Conservation (phyloP, 352 stramenopile genomes). For the Thalassiosira ordinaria region DNA sequence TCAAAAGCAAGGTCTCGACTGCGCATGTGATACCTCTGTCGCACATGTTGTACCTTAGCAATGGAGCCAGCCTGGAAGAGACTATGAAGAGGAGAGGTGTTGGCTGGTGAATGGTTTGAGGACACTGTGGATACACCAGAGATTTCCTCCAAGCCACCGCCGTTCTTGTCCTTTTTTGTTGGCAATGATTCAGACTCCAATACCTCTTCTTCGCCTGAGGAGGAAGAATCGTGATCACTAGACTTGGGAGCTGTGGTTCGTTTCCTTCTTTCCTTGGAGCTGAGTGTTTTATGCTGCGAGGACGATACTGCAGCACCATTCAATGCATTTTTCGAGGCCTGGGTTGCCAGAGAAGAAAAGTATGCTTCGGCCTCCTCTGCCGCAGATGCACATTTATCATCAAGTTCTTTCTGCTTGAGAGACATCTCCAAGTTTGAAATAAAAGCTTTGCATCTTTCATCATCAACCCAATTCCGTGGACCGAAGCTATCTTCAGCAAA, state of each 20-base stretch:
- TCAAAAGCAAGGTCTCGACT: conserved; percentile 55
- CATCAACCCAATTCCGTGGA: conserved; percentile 71
- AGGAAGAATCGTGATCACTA: conserved; percentile 46
- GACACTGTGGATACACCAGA: conserved; percentile 1
- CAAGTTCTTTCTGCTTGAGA: conserved; percentile 18
- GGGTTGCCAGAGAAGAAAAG: conserved; percentile 32
- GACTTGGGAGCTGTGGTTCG: conserved; percentile 14
- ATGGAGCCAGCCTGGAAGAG: conserved; percentile 15
- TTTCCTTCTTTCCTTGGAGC: conserved; percentile 23
- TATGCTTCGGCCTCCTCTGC: conserved; percentile 46
- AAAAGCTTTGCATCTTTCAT: conserved; percentile 59
- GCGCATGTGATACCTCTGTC: conserved; percentile 64
- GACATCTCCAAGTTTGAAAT: conserved; percentile 68
- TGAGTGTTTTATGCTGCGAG: conserved; percentile 15
- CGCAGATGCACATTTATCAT: conserved; percentile 11
- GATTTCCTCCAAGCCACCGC: background rate
- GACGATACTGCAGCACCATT: background rate
- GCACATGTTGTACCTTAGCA: conserved; percentile 29
- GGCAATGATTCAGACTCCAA: conserved; percentile 27
- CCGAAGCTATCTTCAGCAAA: conserved; percentile 80
- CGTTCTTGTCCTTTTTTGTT: conserved; percentile 6
- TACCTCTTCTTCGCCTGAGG: conserved; percentile 68
- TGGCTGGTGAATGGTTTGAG: background rate
- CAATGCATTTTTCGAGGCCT: background rate
- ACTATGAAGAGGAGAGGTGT: background rate